Evolutionary conservation across 306 rosid genomes (phyloP), one percentile per base, ranked within the genome.

Genomic region (Prinsepia uniflora): DNA sequence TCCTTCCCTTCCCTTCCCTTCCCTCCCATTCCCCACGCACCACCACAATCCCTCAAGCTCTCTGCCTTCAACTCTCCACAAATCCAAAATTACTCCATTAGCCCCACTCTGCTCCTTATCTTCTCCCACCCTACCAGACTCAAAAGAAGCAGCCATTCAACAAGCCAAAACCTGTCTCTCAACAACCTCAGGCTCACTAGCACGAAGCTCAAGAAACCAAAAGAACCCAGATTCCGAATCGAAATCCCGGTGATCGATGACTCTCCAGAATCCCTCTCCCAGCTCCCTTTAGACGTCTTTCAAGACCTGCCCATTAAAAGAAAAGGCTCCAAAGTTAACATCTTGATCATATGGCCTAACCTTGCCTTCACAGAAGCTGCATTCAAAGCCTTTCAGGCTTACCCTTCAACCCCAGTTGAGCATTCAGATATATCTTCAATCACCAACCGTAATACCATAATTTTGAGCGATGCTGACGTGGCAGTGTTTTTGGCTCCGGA

Each of bases 131-230:
- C 99, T 96, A 75, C 99, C 99, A 58, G 72, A 49, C 83, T 81
- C 99, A 63, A 91, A 86, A 78, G 92, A 86, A 44, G 91, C 91
- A 11, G 96, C 96, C 75, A 78, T 91, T 44, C 73, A 79, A 7
- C 96, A 90, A 75, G 99, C 95, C 79, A 89, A 86, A 69, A 83
- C 83, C 65, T 89, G 96, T 62, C 90, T 94, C 85, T 82, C 88
- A 90, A 87, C 85, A 91, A 83, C 81, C 80, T 86, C 68, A 87
- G 82, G 67, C 84, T 87, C 60, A 65, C 89, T 3, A 30, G 36
- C 48, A 89, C 80, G 53, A 89, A 80, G 75, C 56, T 79, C 71
- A 91, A 91, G 85, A 91, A 86, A 57, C 78, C 80, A 11, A 89
- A 69, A 70, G 96, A 94, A 60, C 95, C 99, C 67, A 81, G 87